phyloP scores from a whole-genome alignment of 805 yeast species.

The Komagataella mondaviorum region DNA sequence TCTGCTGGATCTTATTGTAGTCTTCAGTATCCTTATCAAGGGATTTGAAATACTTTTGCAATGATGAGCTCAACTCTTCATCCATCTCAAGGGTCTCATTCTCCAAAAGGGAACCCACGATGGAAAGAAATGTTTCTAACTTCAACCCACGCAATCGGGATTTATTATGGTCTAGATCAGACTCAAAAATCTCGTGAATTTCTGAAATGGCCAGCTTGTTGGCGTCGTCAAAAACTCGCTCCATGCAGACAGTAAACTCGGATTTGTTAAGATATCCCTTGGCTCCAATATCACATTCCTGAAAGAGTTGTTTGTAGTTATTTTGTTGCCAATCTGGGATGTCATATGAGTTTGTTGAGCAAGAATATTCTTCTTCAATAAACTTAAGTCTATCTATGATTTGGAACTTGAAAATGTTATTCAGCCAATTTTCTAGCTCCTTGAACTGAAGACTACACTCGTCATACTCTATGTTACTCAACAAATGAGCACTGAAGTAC shows the following conservation, averaged over 20 bases:
- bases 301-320: constrained; percentile 29
- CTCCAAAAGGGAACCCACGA: background rate
- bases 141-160: background rate
- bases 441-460: constrained; percentile 24
- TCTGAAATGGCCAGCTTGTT: background rate
- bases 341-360: constrained; percentile 13
- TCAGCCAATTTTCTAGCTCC: constrained; percentile 21
- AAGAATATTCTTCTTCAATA: constrained; percentile 9
- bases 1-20: background rate
- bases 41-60: background rate
- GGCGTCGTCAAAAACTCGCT: background rate
- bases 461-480: constrained; percentile 20
- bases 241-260: constrained; percentile 19
- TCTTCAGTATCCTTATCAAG: background rate
- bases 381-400: constrained; percentile 11
- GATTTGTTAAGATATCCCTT: constrained; percentile 22
- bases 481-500: constrained; percentile 11
- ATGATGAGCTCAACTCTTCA: background rate
- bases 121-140: background rate
- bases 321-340: constrained; percentile 22
- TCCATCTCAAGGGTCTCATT: background rate
- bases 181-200: background rate
- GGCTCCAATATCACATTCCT: constrained; percentile 22
- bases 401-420: constrained; percentile 27
- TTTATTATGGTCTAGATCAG: background rate